Evolutionary conservation across 2,329 filamentous ascomycete species (phyloP).

Genomic region (Fusarium graminum): DNA sequence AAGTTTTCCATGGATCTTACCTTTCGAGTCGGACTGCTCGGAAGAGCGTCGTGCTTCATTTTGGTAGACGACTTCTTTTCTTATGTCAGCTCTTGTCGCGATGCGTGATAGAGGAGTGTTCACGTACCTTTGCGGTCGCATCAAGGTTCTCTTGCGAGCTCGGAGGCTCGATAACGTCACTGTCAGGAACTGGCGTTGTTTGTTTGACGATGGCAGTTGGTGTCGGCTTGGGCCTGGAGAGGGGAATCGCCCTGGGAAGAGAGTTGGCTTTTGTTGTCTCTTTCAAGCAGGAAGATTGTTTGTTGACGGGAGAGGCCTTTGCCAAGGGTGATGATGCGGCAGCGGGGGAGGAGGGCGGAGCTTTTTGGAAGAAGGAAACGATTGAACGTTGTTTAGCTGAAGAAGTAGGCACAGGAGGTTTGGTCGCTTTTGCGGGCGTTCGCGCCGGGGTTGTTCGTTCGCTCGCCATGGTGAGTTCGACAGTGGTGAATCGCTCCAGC

Average conservation of each 20-base stretch:
- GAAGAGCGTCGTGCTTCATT: slow-evolving; percentile 33
- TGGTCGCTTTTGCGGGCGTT: slow-evolving; percentile 54
- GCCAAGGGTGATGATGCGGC: slow-evolving; percentile 52
- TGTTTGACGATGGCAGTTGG: slow-evolving; percentile 54
- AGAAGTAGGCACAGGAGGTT: slow-evolving; percentile 49
- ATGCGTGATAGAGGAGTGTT: slow-evolving; percentile 14
- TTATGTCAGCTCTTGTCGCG: slow-evolving; percentile 52
- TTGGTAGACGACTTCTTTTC: slow-evolving; percentile 56
- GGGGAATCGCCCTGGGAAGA: slow-evolving; percentile 61
- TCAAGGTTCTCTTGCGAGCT: slow-evolving; percentile 77
- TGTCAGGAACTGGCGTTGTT: slow-evolving; percentile 83
- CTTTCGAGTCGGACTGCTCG: slow-evolving; percentile 83
- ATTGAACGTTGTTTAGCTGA: slow-evolving; percentile 59
- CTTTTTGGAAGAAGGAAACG: slow-evolving; percentile 61
- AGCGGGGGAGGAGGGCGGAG: slow-evolving; percentile 53
- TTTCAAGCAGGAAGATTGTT: slow-evolving; percentile 54
- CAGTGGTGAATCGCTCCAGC: slow-evolving; percentile 3
- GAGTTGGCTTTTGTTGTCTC: slow-evolving; percentile 59
- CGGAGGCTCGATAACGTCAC: slow-evolving; percentile 76
- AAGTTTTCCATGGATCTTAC: slow-evolving; percentile 58
- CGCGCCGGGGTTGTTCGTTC: slow-evolving; percentile 50
- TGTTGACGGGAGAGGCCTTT: slow-evolving; percentile 52
- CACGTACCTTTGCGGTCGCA: slow-evolving; percentile 41
- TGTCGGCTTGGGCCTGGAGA: slow-evolving; percentile 37
- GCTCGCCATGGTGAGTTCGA: slow-evolving; percentile 48